Percentiles rank a stretch among this genome's conserved stretches.
These are phyloP conservation scores for Pseudozyma sp. DNA, from an alignment of 1,284 basidiomycete species.

Conservation along the genomic window DNA sequence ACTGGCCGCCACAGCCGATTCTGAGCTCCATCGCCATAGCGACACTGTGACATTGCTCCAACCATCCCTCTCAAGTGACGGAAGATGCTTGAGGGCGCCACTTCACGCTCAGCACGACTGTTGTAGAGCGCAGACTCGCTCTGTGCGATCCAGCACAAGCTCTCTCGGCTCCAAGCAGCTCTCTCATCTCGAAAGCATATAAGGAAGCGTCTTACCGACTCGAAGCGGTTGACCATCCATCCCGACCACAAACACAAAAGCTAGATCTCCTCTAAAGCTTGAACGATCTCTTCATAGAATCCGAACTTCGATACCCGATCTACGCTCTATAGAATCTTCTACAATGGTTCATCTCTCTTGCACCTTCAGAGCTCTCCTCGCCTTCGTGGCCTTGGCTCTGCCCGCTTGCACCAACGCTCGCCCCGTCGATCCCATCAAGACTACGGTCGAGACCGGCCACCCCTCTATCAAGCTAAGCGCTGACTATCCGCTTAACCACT, in stretches of 20 bases:
- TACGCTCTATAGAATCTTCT: slow-evolving; percentile 2
- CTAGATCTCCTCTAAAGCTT: neutral
- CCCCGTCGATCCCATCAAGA: slow-evolving; percentile 11
- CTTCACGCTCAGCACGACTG: too few relatives aligned
- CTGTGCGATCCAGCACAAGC: too few relatives aligned
- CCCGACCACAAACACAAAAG: neutral
- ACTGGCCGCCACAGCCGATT: too few relatives aligned
- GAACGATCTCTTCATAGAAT: slow-evolving; percentile 1
- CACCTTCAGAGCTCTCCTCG: slow-evolving; percentile 18
- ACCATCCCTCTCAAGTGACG: too few relatives aligned
- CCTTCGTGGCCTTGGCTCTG: slow-evolving; percentile 19
- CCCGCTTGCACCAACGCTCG: slow-evolving; percentile 22
- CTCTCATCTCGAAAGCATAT: slow-evolving; percentile 8
- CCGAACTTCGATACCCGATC: neutral
- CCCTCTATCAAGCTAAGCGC: slow-evolving; percentile 1
- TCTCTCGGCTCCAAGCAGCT: neutral
- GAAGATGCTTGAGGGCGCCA: too few relatives aligned
- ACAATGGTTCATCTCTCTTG: slow-evolving; percentile 21
- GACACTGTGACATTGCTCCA: too few relatives aligned
- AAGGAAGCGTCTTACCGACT: neutral
- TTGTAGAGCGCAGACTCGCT: too few relatives aligned
- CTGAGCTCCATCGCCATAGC: too few relatives aligned
- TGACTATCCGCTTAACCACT: neutral
- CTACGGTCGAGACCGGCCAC: slow-evolving; percentile 1
- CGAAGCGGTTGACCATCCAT: too few relatives aligned